Percentiles rank a stretch among this genome's conserved stretches.
These are phyloP conservation scores for Scutellaria galericulata DNA, from an alignment of 257 asterid genomes.

Conservation along the genomic window DNA sequence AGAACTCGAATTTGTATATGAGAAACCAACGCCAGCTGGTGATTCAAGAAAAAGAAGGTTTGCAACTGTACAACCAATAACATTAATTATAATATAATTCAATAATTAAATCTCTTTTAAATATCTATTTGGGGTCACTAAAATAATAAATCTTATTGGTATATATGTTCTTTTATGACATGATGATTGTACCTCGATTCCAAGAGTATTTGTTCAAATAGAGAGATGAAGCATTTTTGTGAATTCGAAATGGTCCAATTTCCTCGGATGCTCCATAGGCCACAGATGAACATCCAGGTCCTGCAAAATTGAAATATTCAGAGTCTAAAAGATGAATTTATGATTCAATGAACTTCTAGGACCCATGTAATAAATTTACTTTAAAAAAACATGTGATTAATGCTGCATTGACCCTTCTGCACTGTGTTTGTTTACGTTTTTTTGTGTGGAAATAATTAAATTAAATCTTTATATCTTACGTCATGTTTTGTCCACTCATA, in stretches of 20 bases:
- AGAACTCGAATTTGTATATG: conserved; percentile 82
- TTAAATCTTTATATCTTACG: background rate
- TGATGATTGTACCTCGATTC: conserved; percentile 63
- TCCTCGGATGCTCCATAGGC: conserved; percentile 96
- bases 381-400: background rate
- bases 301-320: conserved; percentile 45
- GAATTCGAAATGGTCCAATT: conserved; percentile 81
- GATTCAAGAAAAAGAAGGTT: conserved; percentile 85
- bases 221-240: conserved; percentile 64
- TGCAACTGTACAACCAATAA: conserved; percentile 54
- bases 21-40: conserved; percentile 95
- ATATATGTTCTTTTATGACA: too few species aligned
- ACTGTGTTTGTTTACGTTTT: background rate
- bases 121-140: too few species aligned
- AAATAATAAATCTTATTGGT: too few species aligned
- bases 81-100: too few species aligned
- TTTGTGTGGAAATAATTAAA: background rate
- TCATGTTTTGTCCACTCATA: background rate
- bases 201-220: conserved; percentile 72
- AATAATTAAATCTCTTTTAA: too few species aligned
- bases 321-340: background rate
- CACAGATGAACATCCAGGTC: conserved; percentile 92
- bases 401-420: conserved; percentile 9
- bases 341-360: background rate
- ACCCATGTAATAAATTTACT: background rate